Evolutionary conservation across 495 filamentous ascomycete species (phyloP).

Genomic region (Oleoguttula mirabilis): DNA sequence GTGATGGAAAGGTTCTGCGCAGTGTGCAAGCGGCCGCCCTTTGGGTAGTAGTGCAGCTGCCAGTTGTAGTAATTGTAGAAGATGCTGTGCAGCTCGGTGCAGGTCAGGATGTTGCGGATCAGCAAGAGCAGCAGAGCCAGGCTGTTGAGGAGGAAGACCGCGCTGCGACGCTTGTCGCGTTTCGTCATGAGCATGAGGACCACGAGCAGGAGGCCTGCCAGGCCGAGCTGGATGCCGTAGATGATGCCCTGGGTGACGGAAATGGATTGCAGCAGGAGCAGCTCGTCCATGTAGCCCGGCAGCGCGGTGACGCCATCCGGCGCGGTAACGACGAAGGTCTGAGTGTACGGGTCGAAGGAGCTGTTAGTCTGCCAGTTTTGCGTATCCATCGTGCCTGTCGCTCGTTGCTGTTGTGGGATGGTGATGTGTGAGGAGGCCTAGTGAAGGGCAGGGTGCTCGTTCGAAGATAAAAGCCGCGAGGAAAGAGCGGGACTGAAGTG

Average conservation of each 20-base stretch:
- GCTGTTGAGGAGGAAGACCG: conserved; percentile 53
- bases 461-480: too few relatives aligned
- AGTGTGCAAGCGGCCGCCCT: conserved; percentile 37
- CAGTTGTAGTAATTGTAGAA: conserved; percentile 48
- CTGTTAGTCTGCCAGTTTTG: conserved; percentile 20
- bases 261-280: conserved; percentile 41
- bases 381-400: too few relatives aligned
- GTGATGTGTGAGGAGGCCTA: too few relatives aligned
- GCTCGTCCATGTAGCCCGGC: conserved; percentile 35
- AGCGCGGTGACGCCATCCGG: conserved; percentile 40
- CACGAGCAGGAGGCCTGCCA: conserved; percentile 53
- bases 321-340: conserved; percentile 43
- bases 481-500: too few relatives aligned
- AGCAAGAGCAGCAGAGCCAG: conserved; percentile 48
- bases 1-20: conserved; percentile 36
- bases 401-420: too few relatives aligned
- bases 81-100: conserved; percentile 31
- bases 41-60: conserved; percentile 44
- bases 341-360: conserved; percentile 44
- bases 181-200: conserved; percentile 53
- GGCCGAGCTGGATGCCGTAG: conserved; percentile 62
- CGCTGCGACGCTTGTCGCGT: conserved; percentile 46
- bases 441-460: too few relatives aligned
- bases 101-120: conserved; percentile 46
- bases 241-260: conserved; percentile 49